phyloP scores from a whole-genome alignment of 2,329 filamentous ascomycete genomes.

The Diaporthe ampelina region DNA sequence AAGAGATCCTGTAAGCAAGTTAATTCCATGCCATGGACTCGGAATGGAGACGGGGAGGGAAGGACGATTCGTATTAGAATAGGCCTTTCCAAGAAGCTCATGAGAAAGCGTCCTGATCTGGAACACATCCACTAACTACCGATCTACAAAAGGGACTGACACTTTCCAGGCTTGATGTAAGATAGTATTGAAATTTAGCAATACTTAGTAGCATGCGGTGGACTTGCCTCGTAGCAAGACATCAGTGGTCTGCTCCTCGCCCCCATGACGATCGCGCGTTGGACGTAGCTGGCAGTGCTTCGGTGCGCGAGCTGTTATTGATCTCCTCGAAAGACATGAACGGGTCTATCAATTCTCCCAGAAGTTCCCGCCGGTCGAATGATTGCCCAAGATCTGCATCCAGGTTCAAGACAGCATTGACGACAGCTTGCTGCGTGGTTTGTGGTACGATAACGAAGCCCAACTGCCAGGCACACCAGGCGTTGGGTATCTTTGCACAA shows the following conservation, averaged over 20 bases:
- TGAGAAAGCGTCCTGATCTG: background rate
- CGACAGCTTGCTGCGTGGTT: background rate
- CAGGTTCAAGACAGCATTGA: background rate
- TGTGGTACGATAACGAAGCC: too few species aligned
- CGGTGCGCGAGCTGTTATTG: background rate
- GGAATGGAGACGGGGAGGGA: too few species aligned
- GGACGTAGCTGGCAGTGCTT: background rate
- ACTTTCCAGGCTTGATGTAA: background rate
- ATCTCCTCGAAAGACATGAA: too few species aligned
- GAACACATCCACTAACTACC: too few species aligned
- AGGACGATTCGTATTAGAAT: background rate
- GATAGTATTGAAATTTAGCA: background rate
- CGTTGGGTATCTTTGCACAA: background rate
- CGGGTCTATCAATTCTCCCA: background rate
- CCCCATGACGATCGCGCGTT: background rate
- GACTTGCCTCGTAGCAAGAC: background rate
- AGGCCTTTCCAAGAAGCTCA: too few species aligned
- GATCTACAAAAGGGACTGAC: too few species aligned
- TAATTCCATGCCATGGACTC: too few species aligned
- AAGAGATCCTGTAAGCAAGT: too few species aligned
- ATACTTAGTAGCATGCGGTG: too few species aligned
- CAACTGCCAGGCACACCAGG: background rate
- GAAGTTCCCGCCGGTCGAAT: background rate
- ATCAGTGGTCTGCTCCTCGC: background rate
- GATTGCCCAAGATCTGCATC: background rate